These are phyloP conservation scores for Aphanomyces cochlioides DNA, from an alignment of 352 stramenopile genomes.

Conservation along the genomic window DNA sequence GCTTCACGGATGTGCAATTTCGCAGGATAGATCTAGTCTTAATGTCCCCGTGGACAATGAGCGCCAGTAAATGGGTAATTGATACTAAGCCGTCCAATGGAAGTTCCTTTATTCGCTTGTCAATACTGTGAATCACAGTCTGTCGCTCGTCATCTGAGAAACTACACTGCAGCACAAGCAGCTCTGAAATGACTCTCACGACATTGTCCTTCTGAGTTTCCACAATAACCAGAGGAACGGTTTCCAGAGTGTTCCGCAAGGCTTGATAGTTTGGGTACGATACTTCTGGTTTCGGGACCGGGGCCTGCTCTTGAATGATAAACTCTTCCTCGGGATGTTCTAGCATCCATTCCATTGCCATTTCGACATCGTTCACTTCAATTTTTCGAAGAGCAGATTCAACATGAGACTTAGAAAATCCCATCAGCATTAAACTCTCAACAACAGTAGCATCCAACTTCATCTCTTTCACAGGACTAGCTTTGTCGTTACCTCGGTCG, in stretches of 20 bases:
- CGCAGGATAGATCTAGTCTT: conserved; percentile 37
- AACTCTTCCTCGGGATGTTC: conserved; percentile 71
- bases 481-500: conserved; percentile 22
- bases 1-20: conserved; percentile 48
- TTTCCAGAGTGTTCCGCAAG: background rate
- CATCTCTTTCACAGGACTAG: conserved; percentile 55
- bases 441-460: conserved; percentile 88
- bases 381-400: conserved; percentile 87
- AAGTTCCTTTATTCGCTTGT: conserved; percentile 44
- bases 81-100: conserved; percentile 47
- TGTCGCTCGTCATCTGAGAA: conserved; percentile 56
- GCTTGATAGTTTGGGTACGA: background rate
- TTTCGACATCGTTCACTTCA: conserved; percentile 89
- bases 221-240: conserved; percentile 48
- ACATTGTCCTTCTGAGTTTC: conserved; percentile 50
- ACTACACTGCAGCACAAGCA: conserved; percentile 56
- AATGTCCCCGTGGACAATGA: conserved; percentile 61
- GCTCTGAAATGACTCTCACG: conserved; percentile 59
- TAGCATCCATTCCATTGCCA: conserved; percentile 96
- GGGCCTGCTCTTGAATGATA: background rate
- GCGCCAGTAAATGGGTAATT: conserved; percentile 60
- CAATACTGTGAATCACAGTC: conserved; percentile 51
- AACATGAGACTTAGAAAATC: conserved; percentile 88
- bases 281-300: background rate
- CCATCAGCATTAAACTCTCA: conserved; percentile 93